Evolutionary conservation across 768 basidiomycete genomes (phyloP).

Genomic region (Collybia nuda): DNA sequence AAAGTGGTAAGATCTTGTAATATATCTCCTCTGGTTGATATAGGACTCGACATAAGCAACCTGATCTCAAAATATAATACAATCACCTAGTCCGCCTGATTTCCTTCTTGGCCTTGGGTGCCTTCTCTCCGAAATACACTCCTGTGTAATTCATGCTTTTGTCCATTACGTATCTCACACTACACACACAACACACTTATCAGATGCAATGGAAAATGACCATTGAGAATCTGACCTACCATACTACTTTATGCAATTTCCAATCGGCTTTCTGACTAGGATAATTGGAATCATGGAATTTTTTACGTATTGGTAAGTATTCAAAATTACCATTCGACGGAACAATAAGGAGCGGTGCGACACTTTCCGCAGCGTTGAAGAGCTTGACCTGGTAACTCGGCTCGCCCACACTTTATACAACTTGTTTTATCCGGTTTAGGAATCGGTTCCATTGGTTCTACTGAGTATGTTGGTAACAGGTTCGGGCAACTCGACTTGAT

Average conservation of each 20-base stretch:
- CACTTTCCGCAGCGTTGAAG: slow-evolving; percentile 13
- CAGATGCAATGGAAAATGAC: not conserved
- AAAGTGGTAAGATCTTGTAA: slow-evolving; percentile 2
- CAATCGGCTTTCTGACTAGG: slow-evolving; percentile 10
- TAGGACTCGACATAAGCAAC: not conserved
- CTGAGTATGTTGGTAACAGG: no score
- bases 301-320: no score
- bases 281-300: not conserved
- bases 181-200: not conserved
- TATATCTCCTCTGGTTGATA: not conserved
- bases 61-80: not conserved
- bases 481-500: no score
- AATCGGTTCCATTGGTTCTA: not conserved
- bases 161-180: not conserved
- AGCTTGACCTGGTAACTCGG: slow-evolving; percentile 4
- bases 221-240: not conserved
- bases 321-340: slow-evolving; percentile 11
- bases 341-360: slow-evolving; percentile 13
- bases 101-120: slow-evolving; percentile 6
- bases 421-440: slow-evolving; percentile 11
- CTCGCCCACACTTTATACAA: slow-evolving; percentile 8
- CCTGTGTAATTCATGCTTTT: not conserved
- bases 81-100: not conserved
- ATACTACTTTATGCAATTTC: slow-evolving; percentile 9
- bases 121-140: not conserved